Base-by-base conservation (phyloP, 305 asterid genomes). In the Fraxinus xanthoxyloides region DNA sequence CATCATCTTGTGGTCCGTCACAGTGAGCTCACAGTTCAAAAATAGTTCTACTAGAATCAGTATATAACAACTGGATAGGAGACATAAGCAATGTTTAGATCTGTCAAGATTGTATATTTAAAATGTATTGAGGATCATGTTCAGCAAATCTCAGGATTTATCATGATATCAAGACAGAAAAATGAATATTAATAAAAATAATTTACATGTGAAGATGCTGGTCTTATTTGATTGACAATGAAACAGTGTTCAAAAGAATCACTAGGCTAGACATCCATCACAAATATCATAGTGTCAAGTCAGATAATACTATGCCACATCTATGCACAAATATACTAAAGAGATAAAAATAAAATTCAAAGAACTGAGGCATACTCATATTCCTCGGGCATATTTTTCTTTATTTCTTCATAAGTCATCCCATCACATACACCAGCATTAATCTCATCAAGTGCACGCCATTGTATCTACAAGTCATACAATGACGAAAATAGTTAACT, bases 371-470 rank as follows among this genome's bases (percentile, higher is more conserved):
- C 93, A 83, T 93, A 97, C 99, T 91, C 94, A 38, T 92, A 97
- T 86, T 97, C 99, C 78, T 95, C 99, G 1, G 98, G 97, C 98
- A 94, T 94, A 86, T 93, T 94, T 89, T 89, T 97, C 97, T 93
- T 94, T 82, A 97, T 92, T 91, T 97, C 98, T 83, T 94, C 99
- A 78, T 94, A 97, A 24, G 97, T 90, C 99, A 97, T 93, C 81
- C 99, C 99, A 75, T 97, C 99, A 76, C 98, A 97, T 15, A 91
- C 97, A 75, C 98, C 99, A 7, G 97, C 88, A 90, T 97, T 94
- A 84, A 97, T 97, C 87, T 97, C 99, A 83, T 97, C 99, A 86
- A 97, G 97, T 69, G 98, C 99, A 76, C 98, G 98, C 99, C 98
- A 97, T 91, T 97, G 99, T 86, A 97, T 93, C 99, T 94, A 85